Evolutionary conservation across 805 yeast species (phyloP).

Genomic region (Cyberlindnera subsufficiens): DNA sequence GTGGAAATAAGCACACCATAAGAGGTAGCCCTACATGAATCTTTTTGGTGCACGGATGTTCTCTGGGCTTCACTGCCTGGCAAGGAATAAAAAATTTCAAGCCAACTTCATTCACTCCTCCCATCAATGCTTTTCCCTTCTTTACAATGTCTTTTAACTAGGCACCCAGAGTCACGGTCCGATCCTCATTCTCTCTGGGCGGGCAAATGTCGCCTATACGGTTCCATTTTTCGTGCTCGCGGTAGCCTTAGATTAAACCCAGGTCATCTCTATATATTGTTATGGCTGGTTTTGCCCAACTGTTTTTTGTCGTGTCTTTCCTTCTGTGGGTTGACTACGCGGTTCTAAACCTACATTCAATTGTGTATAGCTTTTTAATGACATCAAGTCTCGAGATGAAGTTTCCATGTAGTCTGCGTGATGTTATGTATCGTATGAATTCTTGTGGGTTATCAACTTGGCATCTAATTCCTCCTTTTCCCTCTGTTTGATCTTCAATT

Average conservation of each 20-base stretch:
- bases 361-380: background rate
- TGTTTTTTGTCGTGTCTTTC: constrained; percentile 32
- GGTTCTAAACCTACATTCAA: constrained; percentile 65
- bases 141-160: constrained; percentile 29
- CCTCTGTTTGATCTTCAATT: constrained; percentile 62
- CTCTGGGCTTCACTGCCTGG: background rate
- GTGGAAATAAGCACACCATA: no score
- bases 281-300: constrained; percentile 43
- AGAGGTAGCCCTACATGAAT: constrained; percentile 1
- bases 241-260: constrained; percentile 68
- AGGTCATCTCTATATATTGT: constrained; percentile 2
- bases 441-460: constrained; percentile 27
- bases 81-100: constrained; percentile 9
- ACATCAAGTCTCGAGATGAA: background rate
- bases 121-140: constrained; percentile 5
- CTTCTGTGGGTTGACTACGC: constrained; percentile 48
- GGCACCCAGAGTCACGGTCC: constrained; percentile 74
- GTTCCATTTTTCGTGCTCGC: constrained; percentile 74
- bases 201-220: constrained; percentile 18
- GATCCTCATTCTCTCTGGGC: constrained; percentile 26
- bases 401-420: background rate
- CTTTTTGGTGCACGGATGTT: constrained; percentile 7
- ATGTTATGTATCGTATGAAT: background rate
- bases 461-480: constrained; percentile 55
- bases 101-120: background rate